Evolutionary conservation across 2,329 filamentous ascomycete species (phyloP).

Genomic region (Hypoxylon sp.): DNA sequence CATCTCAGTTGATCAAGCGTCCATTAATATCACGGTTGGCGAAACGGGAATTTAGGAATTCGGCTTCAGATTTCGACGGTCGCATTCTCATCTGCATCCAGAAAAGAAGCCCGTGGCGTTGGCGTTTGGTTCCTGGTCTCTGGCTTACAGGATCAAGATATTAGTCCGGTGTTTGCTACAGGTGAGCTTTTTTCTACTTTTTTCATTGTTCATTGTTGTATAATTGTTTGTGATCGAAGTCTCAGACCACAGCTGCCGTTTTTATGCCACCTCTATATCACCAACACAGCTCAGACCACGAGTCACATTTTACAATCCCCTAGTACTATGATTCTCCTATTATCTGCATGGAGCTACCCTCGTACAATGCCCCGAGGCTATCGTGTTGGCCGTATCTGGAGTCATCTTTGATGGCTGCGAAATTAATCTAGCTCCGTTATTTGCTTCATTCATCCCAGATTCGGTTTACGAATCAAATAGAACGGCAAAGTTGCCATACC

Average conservation of each 20-base stretch:
- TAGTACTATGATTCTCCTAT: neutral
- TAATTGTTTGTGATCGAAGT: neutral
- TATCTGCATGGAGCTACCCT: neutral
- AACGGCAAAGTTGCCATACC: neutral
- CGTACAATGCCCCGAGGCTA: neutral
- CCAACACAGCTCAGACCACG: neutral
- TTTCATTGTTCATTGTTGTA: neutral
- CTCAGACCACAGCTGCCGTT: neutral
- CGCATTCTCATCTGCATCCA: constrained; percentile 50
- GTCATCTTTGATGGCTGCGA: neutral
- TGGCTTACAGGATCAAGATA: constrained; percentile 53
- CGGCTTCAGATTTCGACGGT: constrained; percentile 50
- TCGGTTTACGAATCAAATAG: neutral
- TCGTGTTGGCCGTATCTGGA: neutral
- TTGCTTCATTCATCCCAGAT: neutral
- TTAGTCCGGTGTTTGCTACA: constrained; percentile 46
- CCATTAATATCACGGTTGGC: constrained; percentile 40
- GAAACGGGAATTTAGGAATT: constrained; percentile 45
- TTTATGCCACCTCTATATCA: neutral
- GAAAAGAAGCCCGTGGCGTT: constrained; percentile 50
- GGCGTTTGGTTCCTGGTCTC: constrained; percentile 53
- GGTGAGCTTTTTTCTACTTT: constrained; percentile 40
- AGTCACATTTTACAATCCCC: neutral
- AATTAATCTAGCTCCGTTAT: neutral
- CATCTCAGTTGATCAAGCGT: constrained; percentile 39